Evolutionary conservation across 768 basidiomycete species (phyloP).

Genomic region (Udeniomyces megalosporus): DNA sequence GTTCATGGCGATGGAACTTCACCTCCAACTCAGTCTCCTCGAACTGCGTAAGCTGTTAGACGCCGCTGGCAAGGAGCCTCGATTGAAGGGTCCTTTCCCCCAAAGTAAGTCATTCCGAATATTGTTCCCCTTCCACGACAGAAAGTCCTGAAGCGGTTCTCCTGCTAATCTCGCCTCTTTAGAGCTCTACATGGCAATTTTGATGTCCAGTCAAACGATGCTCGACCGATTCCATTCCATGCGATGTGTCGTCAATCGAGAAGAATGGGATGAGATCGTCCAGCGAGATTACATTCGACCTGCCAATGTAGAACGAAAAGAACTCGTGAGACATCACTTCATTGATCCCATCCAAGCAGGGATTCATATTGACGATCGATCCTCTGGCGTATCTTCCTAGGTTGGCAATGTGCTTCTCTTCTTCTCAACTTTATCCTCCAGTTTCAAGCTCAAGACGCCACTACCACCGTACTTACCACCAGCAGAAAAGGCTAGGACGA

Average conservation of each 20-base stretch:
- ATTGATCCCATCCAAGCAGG: not conserved
- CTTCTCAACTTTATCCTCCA: constrained; percentile 61
- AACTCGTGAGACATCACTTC: constrained; percentile 38
- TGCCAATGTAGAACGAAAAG: constrained; percentile 71
- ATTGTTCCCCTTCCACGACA: not conserved
- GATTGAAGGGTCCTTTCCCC: constrained; percentile 90
- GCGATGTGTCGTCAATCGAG: constrained; percentile 87
- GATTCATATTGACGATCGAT: not conserved
- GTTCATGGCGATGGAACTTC: constrained; percentile 94
- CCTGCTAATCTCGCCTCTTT: not conserved
- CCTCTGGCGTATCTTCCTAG: constrained; percentile 22
- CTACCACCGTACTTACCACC: constrained; percentile 94
- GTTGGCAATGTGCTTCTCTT: constrained; percentile 86
- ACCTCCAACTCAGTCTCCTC: constrained; percentile 79
- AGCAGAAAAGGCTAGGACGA: constrained; percentile 64
- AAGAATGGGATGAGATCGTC: constrained; percentile 71
- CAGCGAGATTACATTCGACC: constrained; percentile 76
- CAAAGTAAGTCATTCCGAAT: constrained; percentile 28
- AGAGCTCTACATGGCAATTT: constrained; percentile 47
- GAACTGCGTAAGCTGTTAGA: constrained; percentile 68
- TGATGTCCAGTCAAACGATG: constrained; percentile 29
- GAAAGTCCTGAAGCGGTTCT: too few species aligned
- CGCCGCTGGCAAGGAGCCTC: constrained; percentile 82
- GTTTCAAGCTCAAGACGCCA: constrained; percentile 71
- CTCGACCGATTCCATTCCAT: constrained; percentile 67